These are phyloP conservation scores for Cryptococcus sp. DNA, from an alignment of 1,284 basidiomycete species.

Conservation along the genomic window DNA sequence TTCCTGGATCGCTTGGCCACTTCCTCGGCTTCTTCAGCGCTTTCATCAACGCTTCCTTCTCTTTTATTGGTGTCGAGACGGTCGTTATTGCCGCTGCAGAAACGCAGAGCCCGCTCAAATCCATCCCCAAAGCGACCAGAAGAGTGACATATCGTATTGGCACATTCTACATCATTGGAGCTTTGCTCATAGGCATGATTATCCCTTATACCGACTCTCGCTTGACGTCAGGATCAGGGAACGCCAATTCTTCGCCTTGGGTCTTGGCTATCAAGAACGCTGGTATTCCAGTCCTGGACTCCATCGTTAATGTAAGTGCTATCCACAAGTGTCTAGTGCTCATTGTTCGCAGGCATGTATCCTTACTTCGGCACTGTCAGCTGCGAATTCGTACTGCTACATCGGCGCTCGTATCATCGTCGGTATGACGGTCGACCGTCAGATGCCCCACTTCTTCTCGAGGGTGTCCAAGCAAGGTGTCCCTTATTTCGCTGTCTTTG, in stretches of 20 bases:
- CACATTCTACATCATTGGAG: constrained; percentile 62
- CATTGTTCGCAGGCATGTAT: constrained; percentile 61
- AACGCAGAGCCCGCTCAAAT: constrained; percentile 32
- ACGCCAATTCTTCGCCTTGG: constrained; percentile 70
- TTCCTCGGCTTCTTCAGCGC: constrained; percentile 14
- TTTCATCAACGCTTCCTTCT: constrained; percentile 12
- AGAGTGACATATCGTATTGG: constrained; percentile 67
- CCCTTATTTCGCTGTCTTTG: constrained; percentile 67
- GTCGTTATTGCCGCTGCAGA: constrained; percentile 22
- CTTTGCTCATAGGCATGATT: constrained; percentile 66
- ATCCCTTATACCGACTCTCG: constrained; percentile 65
- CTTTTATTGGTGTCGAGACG: constrained; percentile 13
- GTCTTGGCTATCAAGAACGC: constrained; percentile 62
- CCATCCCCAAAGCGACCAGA: constrained; percentile 10
- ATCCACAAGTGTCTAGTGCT: background rate
- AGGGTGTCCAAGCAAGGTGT: constrained; percentile 68
- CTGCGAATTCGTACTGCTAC: constrained; percentile 80
- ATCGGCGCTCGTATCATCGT: constrained; percentile 78
- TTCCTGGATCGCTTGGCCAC: constrained; percentile 8
- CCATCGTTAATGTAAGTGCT: constrained; percentile 65
- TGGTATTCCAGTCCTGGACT: constrained; percentile 69
- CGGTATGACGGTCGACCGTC: constrained; percentile 69
- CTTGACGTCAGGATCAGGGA: constrained; percentile 57
- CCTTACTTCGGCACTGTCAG: constrained; percentile 83
- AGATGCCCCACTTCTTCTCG: constrained; percentile 73